Percentiles rank a stretch among this genome's conserved stretches.
phyloP scores from a whole-genome alignment of 2,329 filamentous ascomycete species.

The Colletotrichum sp. region DNA sequence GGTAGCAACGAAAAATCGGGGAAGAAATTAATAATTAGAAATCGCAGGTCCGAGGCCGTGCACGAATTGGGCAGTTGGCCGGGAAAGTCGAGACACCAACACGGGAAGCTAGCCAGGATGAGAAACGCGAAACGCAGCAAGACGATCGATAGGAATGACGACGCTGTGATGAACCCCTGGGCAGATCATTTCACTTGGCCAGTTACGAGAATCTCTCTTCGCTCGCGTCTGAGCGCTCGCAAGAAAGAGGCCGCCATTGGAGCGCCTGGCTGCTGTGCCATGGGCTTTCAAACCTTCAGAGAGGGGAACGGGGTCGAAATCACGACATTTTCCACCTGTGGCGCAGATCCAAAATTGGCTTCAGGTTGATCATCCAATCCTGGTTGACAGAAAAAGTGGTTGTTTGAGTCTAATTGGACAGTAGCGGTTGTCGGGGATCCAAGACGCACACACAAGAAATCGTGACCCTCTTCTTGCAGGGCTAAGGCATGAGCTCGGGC shows the following conservation, averaged over 20 bases:
- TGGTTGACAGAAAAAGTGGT: background rate
- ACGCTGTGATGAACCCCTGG: background rate
- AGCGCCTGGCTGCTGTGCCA: background rate
- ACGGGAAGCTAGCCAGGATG: background rate
- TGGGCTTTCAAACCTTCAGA: background rate
- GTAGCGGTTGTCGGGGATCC: background rate
- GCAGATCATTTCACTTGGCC: background rate
- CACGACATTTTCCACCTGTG: background rate
- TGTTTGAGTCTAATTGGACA: background rate
- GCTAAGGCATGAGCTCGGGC: background rate
- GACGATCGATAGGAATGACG: background rate
- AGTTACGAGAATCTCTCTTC: background rate
- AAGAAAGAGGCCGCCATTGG: background rate
- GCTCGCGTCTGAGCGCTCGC: background rate
- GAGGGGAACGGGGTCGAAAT: background rate
- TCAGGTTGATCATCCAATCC: background rate
- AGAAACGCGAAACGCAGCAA: constrained; percentile 9
- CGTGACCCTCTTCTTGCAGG: background rate
- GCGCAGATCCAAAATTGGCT: background rate
- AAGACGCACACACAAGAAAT: background rate
- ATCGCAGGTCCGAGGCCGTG: background rate
- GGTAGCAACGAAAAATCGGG: background rate
- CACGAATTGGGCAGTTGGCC: background rate
- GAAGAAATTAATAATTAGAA: background rate
- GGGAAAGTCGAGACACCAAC: background rate